Conservation (phyloP, 495 filamentous ascomycete genomes). For the Aspergillus egyptiacus region DNA sequence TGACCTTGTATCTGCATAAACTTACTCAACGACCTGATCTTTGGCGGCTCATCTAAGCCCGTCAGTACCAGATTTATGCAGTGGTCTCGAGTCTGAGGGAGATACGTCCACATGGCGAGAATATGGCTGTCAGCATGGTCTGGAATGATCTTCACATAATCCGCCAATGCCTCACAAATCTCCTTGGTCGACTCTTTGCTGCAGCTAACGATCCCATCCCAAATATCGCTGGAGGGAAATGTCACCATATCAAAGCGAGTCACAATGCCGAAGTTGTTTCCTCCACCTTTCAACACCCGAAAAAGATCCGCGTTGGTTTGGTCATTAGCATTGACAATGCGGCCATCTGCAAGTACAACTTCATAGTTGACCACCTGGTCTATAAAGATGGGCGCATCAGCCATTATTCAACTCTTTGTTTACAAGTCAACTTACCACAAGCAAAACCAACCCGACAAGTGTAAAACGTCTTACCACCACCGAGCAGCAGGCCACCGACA, state of each 20-base stretch:
- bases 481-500: neutral
- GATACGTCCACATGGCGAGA: neutral
- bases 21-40: neutral
- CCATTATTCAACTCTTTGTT: no score
- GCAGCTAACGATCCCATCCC: neutral
- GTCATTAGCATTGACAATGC: slow-evolving; percentile 37
- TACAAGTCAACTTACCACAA: neutral
- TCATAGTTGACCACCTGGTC: slow-evolving; percentile 5
- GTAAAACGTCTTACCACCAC: neutral
- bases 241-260: slow-evolving; percentile 6
- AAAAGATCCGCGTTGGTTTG: slow-evolving; percentile 25
- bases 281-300: slow-evolving; percentile 23
- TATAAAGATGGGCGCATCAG: neutral
- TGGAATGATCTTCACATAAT: neutral
- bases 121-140: neutral
- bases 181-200: neutral
- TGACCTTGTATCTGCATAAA: neutral
- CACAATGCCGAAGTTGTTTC: slow-evolving; percentile 10
- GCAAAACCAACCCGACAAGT: slow-evolving; percentile 5
- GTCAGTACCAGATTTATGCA: neutral
- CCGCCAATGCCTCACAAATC: neutral
- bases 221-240: neutral
- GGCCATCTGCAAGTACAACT: slow-evolving; percentile 37
- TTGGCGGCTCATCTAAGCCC: neutral
- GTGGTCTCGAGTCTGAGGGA: neutral